phyloP scores from a whole-genome alignment of 495 filamentous ascomycete species.

The Beverwykella pulmonaria region DNA sequence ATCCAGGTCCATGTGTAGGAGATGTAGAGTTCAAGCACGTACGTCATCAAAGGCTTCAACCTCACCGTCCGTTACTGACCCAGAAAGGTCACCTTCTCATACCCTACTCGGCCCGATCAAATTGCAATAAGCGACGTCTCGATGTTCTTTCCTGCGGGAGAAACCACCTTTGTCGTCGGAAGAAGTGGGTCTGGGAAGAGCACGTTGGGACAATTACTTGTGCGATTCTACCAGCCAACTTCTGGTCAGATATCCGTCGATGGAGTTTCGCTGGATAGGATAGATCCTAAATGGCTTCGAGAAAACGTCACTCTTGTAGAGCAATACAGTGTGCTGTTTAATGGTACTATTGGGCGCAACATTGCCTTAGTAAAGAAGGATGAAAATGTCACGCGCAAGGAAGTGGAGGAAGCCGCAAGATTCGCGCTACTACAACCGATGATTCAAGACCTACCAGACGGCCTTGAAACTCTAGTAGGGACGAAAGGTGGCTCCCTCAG shows the following conservation, averaged over 20 bases:
- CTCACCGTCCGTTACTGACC: not conserved
- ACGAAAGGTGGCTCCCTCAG: constrained; percentile 70
- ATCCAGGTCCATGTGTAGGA: constrained; percentile 48
- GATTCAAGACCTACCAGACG: constrained; percentile 70
- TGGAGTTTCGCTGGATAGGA: constrained; percentile 58
- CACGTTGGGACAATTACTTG: constrained; percentile 78
- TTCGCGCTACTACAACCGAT: constrained; percentile 73
- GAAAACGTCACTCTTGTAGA: constrained; percentile 81
- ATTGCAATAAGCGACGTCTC: constrained; percentile 60
- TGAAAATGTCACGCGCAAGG: constrained; percentile 50
- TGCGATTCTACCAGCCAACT: constrained; percentile 71
- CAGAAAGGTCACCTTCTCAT: constrained; percentile 77
- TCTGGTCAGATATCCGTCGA: constrained; percentile 73
- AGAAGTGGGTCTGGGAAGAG: constrained; percentile 92
- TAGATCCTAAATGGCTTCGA: constrained; percentile 75
- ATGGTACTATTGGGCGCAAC: constrained; percentile 77
- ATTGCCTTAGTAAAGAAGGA: constrained; percentile 71
- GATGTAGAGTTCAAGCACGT: constrained; percentile 73
- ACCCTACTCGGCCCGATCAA: constrained; percentile 71
- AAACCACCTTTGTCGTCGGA: constrained; percentile 82
- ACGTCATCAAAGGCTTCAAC: not conserved
- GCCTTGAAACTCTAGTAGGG: constrained; percentile 74
- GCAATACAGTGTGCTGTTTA: constrained; percentile 81
- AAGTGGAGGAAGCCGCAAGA: constrained; percentile 62
- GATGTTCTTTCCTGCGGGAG: constrained; percentile 70